Conservation (phyloP, 495 filamentous ascomycete genomes). For the Penicillium samsonianum region DNA sequence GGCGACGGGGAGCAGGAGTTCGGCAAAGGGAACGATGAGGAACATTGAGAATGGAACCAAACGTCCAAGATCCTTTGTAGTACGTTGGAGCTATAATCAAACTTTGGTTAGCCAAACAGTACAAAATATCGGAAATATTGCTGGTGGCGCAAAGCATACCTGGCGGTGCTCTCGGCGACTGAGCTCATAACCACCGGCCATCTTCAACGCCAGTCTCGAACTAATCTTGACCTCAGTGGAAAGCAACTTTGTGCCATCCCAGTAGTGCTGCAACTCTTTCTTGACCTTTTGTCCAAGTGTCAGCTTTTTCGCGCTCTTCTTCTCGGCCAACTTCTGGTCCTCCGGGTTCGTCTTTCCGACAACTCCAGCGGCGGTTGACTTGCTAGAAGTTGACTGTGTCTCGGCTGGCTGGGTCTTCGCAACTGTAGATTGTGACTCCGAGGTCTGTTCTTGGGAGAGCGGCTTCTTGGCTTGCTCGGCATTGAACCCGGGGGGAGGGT, state of each 20-base stretch:
- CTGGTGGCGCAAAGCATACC: slow-evolving; percentile 39
- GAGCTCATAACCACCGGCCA: slow-evolving; percentile 97
- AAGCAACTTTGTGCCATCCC: slow-evolving; percentile 98
- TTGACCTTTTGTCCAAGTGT: slow-evolving; percentile 90
- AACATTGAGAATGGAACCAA: slow-evolving; percentile 97
- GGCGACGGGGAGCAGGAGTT: slow-evolving; percentile 90
- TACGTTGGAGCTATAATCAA: slow-evolving; percentile 69
- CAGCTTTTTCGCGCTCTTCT: slow-evolving; percentile 81
- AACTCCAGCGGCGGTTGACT: slow-evolving; percentile 15
- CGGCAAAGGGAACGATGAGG: slow-evolving; percentile 93
- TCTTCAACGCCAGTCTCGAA: slow-evolving; percentile 86
- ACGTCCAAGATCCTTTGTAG: slow-evolving; percentile 88
- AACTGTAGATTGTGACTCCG: slow-evolving; percentile 32
- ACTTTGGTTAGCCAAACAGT: slow-evolving; percentile 16
- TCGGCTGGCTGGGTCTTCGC: slow-evolving; percentile 38
- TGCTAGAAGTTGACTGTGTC: slow-evolving; percentile 46
- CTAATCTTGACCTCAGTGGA: slow-evolving; percentile 92
- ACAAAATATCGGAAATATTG: background rate
- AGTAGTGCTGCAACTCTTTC: slow-evolving; percentile 89
- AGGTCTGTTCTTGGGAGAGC: slow-evolving; percentile 52
- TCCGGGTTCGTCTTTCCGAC: slow-evolving; percentile 14
- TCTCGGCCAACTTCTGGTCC: slow-evolving; percentile 58
- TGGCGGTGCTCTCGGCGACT: slow-evolving; percentile 90
- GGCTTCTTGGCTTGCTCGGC: slow-evolving; percentile 88
- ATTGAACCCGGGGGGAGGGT: slow-evolving; percentile 93